Evolutionary conservation across 805 yeast genomes (phyloP).

Genomic region (Kodamaea laetipori): DNA sequence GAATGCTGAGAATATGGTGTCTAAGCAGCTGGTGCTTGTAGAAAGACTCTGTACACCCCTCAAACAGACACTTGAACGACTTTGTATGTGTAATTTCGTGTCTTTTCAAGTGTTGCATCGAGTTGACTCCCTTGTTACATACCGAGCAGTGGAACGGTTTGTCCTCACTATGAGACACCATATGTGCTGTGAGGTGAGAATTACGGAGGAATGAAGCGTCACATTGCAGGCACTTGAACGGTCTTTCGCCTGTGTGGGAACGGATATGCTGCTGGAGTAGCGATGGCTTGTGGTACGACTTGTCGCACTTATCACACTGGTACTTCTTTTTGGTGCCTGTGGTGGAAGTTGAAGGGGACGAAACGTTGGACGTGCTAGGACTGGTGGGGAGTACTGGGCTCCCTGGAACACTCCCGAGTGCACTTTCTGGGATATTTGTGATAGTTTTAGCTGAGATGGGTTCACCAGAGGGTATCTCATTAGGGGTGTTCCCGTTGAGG

Average conservation of each 20-base stretch:
- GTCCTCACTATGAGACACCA: conserved; percentile 57
- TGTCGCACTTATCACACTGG: conserved; percentile 64
- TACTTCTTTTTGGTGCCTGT: conserved; percentile 48
- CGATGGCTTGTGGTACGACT: conserved; percentile 79
- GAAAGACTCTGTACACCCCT: conserved; percentile 66
- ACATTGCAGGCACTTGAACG: conserved; percentile 69
- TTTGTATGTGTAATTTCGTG: conserved; percentile 80
- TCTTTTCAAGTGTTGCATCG: conserved; percentile 77
- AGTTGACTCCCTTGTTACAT: conserved; percentile 82
- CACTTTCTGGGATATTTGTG: background rate
- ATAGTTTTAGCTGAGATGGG: background rate
- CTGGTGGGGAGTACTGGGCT: conserved; percentile 3
- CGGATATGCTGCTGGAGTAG: conserved; percentile 78
- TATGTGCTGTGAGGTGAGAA: conserved; percentile 79
- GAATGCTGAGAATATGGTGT: conserved; percentile 68
- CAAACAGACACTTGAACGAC: conserved; percentile 61
- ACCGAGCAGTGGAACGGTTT: conserved; percentile 73
- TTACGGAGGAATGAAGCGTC: conserved; percentile 66
- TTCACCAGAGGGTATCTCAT: no score
- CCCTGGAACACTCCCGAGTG: conserved; percentile 1
- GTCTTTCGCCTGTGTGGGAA: conserved; percentile 79
- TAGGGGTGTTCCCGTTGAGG: no score
- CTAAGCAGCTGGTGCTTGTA: conserved; percentile 74
- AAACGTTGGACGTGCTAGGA: conserved; percentile 1
- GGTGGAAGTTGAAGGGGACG: conserved; percentile 7